phyloP scores from a whole-genome alignment of 305 asterid species.

The Solanum hybrid region DNA sequence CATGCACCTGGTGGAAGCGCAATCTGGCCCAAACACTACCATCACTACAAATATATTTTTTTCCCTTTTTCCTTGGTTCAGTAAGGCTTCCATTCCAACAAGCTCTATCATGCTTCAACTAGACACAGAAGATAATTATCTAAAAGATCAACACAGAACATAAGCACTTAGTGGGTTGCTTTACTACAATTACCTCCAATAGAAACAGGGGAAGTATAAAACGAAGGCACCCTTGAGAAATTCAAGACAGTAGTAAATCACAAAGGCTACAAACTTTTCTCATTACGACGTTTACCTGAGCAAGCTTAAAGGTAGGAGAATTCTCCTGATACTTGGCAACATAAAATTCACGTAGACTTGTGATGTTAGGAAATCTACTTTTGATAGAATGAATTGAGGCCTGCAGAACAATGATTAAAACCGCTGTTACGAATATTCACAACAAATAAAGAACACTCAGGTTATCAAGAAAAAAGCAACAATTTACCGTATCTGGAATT shows the following conservation, averaged over 20 bases:
- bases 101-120: not conserved
- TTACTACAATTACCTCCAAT: not conserved
- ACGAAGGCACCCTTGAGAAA: not conserved
- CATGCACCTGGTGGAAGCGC: not conserved
- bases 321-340: constrained; percentile 85
- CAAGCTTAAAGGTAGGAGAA: constrained; percentile 86
- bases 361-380: constrained; percentile 77
- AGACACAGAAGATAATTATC: not conserved
- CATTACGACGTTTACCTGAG: constrained; percentile 52
- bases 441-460: not conserved
- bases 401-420: constrained; percentile 21
- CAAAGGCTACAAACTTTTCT: not conserved
- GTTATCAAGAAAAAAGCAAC: not conserved
- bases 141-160: not conserved
- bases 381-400: constrained; percentile 94
- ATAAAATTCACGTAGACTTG: constrained; percentile 90
- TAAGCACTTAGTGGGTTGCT: not conserved
- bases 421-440: not conserved
- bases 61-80: not conserved
- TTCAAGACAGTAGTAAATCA: not conserved
- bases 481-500: constrained; percentile 92
- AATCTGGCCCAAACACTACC: not conserved
- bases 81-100: not conserved
- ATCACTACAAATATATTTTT: not conserved
- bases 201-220: not conserved